Base-by-base conservation (phyloP, 495 filamentous ascomycete species). In the Jackrogersella minutella region DNA sequence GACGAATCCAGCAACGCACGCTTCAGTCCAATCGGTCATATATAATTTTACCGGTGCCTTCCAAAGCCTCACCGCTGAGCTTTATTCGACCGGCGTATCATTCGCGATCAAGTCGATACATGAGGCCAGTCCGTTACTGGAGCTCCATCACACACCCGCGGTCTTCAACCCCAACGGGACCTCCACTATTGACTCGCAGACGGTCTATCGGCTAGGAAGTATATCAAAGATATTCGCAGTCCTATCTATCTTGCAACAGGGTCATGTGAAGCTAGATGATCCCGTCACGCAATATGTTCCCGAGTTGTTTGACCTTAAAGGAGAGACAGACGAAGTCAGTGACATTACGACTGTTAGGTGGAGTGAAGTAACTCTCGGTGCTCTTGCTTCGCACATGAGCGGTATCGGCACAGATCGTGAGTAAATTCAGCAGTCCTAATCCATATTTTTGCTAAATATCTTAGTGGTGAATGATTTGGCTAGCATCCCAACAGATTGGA, bases 171-270 rank as follows among this genome's bases (percentile, higher is more conserved):
- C 66, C 2, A 71, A 67, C 22, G 74, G 76, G 34, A 71, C 66
- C 0, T 41, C 58, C 1, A 33, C 16, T 17, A 77, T 86, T 16
- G 76, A 81, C 62, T 76, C 68, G 5, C 66, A 85, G 47, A 81
- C 77, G 3, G 76, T 87, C 16, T 86, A 84, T 63, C 77, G 80
- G 9, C 64, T 85, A 7, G 84, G 80, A 7, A 86, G 82, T 53
- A 69, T 85, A 28, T 81, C 81, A 0, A 87, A 87, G 57, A 71
- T 86, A 16, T 77, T 85, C 49, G 78, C 83, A 0, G 77, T 79
- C 0, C 76, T 82, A 16, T 76, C 77, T 0, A 57, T 80, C 0
- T 66, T 86, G 34, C 56, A 81, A 10, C 67, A 78, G 30, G 64
- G 66, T 5, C 58, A 66, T 0, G 70, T 78, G 3, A 77, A 79